Base-by-base conservation (phyloP, 2,329 filamentous ascomycete genomes). In the Huntiella abstrusa region DNA sequence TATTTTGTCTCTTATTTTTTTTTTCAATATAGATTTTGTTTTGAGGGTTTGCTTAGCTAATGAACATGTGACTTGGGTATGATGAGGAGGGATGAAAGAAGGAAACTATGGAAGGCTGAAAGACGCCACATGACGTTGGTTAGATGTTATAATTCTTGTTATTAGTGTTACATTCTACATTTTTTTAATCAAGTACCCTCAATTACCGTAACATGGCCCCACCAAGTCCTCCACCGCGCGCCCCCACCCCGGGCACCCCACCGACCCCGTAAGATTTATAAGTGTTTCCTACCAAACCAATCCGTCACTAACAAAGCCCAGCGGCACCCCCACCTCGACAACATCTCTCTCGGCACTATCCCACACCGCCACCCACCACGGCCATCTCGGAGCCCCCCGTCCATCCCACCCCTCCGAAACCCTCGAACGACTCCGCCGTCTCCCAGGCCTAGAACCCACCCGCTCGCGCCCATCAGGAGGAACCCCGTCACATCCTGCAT, bases 331-430 rank as follows among this genome's bases (percentile, higher is more conserved):
- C 3, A 95, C 91, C 53, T 81, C 83, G 36, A 92, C 84, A 3
- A 95, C 87, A 10, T 92, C 86, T 44, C 79, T 96, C 56, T 94
- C 85, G 19, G 80, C 86, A 36, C 73, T 96, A 41, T 93, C 85
- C 12, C 95, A 88, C 13, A 91, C 85, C 10, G 88, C 88, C 44
- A 94, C 94, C 69, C 94, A 95, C 63, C 88, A 96, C 59, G 88
- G 88, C 55, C 85, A 95, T 58, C 83, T 85, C 51, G 88, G 88
- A 52, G 88, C n/a, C 74, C 95, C 34, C 86, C 93, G 60, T 77
- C 83, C 48, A 79, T 95, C 48, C 79, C 82, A 12, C 83, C 84
- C n/a, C 70, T 80, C 38, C 78, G 83, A 51, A 67, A 73, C 28
- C 61, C 64, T 7, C 56, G 62, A 17, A 33, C 44, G 28, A 15